A percentile compares a stretch with the other conserved stretches of the same genome.
Evolutionary conservation across 371 early-diverging fungal species (phyloP).

Genomic region (Lichtheimia ornata): DNA sequence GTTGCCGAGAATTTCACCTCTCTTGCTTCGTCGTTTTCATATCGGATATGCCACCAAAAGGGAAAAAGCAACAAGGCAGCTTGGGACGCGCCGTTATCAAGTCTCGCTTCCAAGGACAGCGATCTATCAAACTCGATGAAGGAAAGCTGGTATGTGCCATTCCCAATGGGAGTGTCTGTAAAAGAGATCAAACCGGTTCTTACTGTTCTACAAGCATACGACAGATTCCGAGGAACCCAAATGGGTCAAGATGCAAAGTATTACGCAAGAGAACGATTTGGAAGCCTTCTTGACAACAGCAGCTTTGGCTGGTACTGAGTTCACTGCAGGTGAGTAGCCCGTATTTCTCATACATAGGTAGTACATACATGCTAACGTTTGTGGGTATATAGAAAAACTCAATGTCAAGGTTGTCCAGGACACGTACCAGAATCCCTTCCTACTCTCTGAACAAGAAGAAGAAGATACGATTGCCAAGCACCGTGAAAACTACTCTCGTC

Average conservation of each 20-base stretch:
- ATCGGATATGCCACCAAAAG: slow-evolving; percentile 10
- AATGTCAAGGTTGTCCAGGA: slow-evolving; percentile 86
- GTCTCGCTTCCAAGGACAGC: slow-evolving; percentile 86
- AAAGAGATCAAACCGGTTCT: neutral
- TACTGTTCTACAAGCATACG: slow-evolving; percentile 67
- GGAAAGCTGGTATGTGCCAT: slow-evolving; percentile 58
- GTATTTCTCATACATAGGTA: neutral
- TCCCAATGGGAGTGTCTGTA: neutral
- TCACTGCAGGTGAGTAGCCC: slow-evolving; percentile 76
- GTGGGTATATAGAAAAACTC: slow-evolving; percentile 63
- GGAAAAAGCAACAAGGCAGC: slow-evolving; percentile 21
- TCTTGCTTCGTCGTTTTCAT: no score
- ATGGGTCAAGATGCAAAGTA: slow-evolving; percentile 90
- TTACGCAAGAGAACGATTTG: slow-evolving; percentile 95
- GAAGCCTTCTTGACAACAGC: slow-evolving; percentile 96
- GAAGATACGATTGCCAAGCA: slow-evolving; percentile 73
- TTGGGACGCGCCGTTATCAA: slow-evolving; percentile 93
- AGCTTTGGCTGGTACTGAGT: slow-evolving; percentile 92
- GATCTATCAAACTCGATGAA: slow-evolving; percentile 68
- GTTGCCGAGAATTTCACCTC: no score
- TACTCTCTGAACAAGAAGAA: slow-evolving; percentile 81
- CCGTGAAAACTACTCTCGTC: slow-evolving; percentile 64
- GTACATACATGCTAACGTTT: neutral
- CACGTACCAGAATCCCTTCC: slow-evolving; percentile 79
- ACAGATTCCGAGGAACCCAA: slow-evolving; percentile 84